Conservation (phyloP, 331 rosid species). For the Acacia concinna region DNA sequence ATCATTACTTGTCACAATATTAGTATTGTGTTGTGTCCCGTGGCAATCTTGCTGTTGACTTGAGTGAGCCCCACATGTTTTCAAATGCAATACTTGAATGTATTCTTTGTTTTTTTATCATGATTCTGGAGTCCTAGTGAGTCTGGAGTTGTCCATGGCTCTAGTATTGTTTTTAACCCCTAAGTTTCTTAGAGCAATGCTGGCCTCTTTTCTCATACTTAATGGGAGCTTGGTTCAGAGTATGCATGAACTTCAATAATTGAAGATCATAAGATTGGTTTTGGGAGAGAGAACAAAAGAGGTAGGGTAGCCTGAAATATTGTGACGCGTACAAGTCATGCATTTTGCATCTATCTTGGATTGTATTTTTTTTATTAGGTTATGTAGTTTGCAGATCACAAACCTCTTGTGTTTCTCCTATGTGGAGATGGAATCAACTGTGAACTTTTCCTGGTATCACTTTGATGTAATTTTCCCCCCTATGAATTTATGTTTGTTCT, state of each 20-base stretch:
- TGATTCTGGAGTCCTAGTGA: conserved; percentile 25
- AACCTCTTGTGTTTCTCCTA: neutral
- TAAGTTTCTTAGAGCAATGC: conserved; percentile 12
- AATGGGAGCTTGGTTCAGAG: conserved; percentile 28
- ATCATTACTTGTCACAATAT: neutral
- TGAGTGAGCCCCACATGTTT: neutral
- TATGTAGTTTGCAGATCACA: neutral
- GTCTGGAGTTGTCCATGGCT: conserved; percentile 26
- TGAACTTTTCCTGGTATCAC: neutral
- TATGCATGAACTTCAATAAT: neutral
- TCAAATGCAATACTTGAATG: neutral
- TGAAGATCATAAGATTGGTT: neutral
- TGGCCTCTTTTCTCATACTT: conserved; percentile 20
- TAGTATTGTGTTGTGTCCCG: neutral
- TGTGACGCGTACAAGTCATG: neutral
- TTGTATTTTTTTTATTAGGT: neutral
- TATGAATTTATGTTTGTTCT: neutral
- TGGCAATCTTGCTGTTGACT: conserved; percentile 1
- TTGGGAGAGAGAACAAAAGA: neutral
- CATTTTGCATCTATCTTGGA: neutral
- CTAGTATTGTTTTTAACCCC: conserved; percentile 21
- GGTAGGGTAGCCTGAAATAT: neutral
- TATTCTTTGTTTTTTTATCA: neutral
- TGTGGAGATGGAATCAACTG: neutral
- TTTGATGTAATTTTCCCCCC: neutral